Conservation (phyloP, 208 protist genomes). For the Borovskyia barvae region DNA sequence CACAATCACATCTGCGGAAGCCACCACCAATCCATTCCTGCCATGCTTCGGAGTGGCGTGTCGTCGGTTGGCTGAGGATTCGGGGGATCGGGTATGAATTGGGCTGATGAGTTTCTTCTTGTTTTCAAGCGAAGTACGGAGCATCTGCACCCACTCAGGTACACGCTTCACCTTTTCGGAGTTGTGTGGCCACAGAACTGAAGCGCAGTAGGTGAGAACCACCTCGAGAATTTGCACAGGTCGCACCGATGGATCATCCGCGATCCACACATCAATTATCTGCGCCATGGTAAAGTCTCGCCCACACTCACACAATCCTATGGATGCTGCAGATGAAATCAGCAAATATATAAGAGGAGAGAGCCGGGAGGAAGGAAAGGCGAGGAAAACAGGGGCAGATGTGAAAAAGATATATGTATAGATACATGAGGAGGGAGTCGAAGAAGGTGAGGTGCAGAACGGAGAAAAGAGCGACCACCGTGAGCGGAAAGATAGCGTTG, state of each 20-base stretch:
- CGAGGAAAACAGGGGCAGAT: too few species aligned
- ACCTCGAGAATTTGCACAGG: conserved; percentile 51
- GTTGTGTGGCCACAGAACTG: conserved; percentile 42
- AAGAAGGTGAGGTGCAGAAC: too few species aligned
- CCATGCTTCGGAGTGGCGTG: conserved; percentile 30
- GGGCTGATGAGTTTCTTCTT: conserved; percentile 2
- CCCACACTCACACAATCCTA: too few species aligned
- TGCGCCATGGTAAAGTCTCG: conserved; percentile 21
- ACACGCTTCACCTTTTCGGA: conserved; percentile 27
- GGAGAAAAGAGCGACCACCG: too few species aligned
- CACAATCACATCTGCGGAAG: conserved; percentile 38
- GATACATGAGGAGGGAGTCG: too few species aligned
- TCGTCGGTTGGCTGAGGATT: conserved; percentile 3
- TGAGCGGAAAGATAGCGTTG: too few species aligned
- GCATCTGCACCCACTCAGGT: conserved; percentile 31
- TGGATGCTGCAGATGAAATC: too few species aligned
- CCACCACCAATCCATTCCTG: conserved; percentile 28
- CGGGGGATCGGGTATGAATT: not conserved
- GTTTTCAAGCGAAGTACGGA: conserved; percentile 24
- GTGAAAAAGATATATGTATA: too few species aligned
- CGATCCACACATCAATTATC: conserved; percentile 39
- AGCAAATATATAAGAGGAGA: too few species aligned
- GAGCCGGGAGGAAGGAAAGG: too few species aligned
- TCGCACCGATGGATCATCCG: conserved; percentile 54
- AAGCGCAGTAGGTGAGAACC: conserved; percentile 50